phyloP scores from a whole-genome alignment of 371 early-diverging fungal genomes.

The Mortierella sp. region DNA sequence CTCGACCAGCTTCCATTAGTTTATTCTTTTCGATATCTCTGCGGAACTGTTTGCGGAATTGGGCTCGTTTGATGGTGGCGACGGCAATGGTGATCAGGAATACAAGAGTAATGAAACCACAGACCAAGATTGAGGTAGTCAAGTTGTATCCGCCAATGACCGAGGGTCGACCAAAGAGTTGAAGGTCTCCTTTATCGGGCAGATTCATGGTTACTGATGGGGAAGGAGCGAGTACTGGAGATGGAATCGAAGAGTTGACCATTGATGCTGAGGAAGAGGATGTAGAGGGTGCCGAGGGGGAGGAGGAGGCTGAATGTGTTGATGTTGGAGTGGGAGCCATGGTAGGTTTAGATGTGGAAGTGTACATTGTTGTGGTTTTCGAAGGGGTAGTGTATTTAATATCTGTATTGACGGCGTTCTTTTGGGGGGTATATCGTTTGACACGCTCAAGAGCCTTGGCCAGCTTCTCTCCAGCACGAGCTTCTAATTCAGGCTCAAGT shows the following conservation, averaged over 20 bases:
- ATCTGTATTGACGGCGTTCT: background rate
- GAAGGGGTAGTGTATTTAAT: background rate
- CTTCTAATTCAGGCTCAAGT: background rate
- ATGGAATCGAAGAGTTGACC: background rate
- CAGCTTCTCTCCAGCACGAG: background rate
- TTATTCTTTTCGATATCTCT: background rate
- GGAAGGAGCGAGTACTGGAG: background rate
- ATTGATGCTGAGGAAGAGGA: background rate
- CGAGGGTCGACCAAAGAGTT: constrained; percentile 24
- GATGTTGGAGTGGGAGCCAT: background rate
- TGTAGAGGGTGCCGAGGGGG: background rate
- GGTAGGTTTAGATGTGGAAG: background rate
- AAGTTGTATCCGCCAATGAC: constrained; percentile 26
- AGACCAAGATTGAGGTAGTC: constrained; percentile 23
- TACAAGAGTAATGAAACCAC: constrained; percentile 8
- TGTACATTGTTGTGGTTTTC: background rate
- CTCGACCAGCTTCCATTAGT: background rate
- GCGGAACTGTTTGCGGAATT: constrained; percentile 14
- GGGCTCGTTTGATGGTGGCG: constrained; percentile 23
- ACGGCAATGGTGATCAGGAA: constrained; percentile 8
- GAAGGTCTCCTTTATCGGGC: constrained; percentile 1
- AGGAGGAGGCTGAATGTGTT: background rate
- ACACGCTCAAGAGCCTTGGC: background rate
- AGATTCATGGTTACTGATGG: background rate
- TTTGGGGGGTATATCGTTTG: background rate